These are phyloP conservation scores for Lichtheimia corymbifera DNA, from an alignment of 371 early-diverging fungal species.

Conservation along the genomic window DNA sequence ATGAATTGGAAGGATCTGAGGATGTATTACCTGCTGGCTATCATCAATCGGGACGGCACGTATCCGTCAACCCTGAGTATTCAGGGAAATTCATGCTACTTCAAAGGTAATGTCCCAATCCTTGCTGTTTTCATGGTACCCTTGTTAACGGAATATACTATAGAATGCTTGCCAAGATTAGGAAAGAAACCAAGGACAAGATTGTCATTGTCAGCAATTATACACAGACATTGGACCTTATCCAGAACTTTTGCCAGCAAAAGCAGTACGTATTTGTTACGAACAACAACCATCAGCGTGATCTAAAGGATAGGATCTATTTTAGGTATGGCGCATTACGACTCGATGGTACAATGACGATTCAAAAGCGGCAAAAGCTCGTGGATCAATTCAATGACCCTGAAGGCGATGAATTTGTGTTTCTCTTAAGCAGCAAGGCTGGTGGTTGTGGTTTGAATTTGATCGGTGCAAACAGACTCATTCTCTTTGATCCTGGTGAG, in stretches of 20 bases:
- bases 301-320: neutral
- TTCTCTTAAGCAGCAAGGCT: slow-evolving; percentile 94
- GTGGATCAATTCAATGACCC: slow-evolving; percentile 96
- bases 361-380: slow-evolving; percentile 86
- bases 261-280: slow-evolving; percentile 52
- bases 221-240: slow-evolving; percentile 95
- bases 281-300: no score
- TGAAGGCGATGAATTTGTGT: slow-evolving; percentile 82
- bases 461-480: slow-evolving; percentile 95
- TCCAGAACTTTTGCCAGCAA: slow-evolving; percentile 83
- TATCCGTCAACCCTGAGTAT: slow-evolving; percentile 64
- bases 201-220: slow-evolving; percentile 97
- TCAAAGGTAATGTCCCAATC: slow-evolving; percentile 49
- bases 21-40: slow-evolving; percentile 53
- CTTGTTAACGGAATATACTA: neutral
- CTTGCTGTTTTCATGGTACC: neutral
- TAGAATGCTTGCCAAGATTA: slow-evolving; percentile 69
- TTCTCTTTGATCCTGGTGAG: slow-evolving; percentile 88
- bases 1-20: slow-evolving; percentile 71
- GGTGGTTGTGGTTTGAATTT: slow-evolving; percentile 98
- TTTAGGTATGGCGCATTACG: slow-evolving; percentile 76
- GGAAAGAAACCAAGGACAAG: slow-evolving; percentile 83
- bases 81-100: slow-evolving; percentile 91
- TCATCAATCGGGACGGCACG: slow-evolving; percentile 24
- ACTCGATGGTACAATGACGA: slow-evolving; percentile 92